Base-by-base conservation (phyloP, 2,329 filamentous ascomycete species). In the Pyrenochaeta sp. region DNA sequence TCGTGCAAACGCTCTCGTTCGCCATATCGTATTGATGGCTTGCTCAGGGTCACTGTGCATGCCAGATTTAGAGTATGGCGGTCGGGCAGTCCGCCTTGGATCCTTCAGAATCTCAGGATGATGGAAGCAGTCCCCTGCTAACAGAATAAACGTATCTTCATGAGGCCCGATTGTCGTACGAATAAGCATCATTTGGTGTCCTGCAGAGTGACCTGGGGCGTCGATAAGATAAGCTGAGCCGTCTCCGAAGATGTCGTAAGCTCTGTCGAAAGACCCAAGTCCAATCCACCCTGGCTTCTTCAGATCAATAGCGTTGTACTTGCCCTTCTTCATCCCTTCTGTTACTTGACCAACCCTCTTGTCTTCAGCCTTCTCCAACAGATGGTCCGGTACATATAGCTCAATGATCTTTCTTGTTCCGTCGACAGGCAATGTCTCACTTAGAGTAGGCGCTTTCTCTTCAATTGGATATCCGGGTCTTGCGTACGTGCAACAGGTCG, bases 191-290 rank as follows among this genome's bases (percentile, higher is more conserved):
- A 72, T 84, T 12, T 83, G 68, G 58, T 85, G 83, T 0, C 83
- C 83, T 11, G 79, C 74, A 0, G 83, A 68, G 59, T 85, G 82
- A 0, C 83, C 83, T 0, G 83, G 83, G 0, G 78, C 77, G 58
- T 84, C 79, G 20, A 85, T 68, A 0, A 84, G 66, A 58, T 77
- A 82, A 4, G 82, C 64, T n/a, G 74, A 75, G 0, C 78, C 78
- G 54, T 85, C 82, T 0, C 72, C 71, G 54, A 83, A 81, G 9
- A 83, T 61, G 58, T 85, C 82, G 10, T 82, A 68, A 0, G 73
- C 75, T 1, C 75, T 64, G 1, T 80, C 77, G 49, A 84, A 83
- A 0, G 75, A 48, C 7, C 68, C 69, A 7, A 71, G 71, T 0
- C 71, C 76, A 0, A 82, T 69, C 14, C 77, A 77, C 32, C 75